phyloP scores from a whole-genome alignment of 2,329 filamentous ascomycete genomes.

The Aspergillus ustus region DNA sequence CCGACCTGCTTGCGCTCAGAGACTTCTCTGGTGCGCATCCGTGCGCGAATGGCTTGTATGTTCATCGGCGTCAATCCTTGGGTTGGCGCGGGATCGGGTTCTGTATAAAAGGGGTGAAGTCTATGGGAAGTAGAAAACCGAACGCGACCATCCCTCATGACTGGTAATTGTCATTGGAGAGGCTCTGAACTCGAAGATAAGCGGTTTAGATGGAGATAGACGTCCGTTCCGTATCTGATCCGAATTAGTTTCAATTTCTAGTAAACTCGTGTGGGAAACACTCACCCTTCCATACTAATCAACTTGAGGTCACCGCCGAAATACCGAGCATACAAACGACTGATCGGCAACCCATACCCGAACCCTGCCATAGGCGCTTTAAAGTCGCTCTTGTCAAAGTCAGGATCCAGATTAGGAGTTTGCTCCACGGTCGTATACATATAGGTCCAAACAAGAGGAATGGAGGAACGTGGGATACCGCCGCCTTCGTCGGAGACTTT shows the following conservation, averaged over 20 bases:
- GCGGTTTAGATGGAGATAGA: conserved; percentile 96
- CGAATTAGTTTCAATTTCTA: conserved; percentile 17
- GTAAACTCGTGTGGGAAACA: conserved; percentile 1
- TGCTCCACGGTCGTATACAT: conserved; percentile 99
- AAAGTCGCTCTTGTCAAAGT: conserved; percentile 99
- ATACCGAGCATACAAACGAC: conserved; percentile 90
- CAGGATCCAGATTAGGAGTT: conserved; percentile 91
- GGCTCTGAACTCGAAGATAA: conserved; percentile 95
- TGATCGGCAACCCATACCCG: conserved; percentile 96
- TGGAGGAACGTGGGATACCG: conserved; percentile 88
- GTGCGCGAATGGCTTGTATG: conserved; percentile 67
- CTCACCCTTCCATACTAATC: conserved; percentile 97
- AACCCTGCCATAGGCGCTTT: conserved; percentile 99
- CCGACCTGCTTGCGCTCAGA: conserved; percentile 89
- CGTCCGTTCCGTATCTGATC: conserved; percentile 89
- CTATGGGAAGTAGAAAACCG: conserved; percentile 47
- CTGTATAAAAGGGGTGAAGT: conserved; percentile 45
- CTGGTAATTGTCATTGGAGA: conserved; percentile 87
- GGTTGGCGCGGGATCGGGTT: conserved; percentile 42
- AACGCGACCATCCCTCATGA: conserved; percentile 75
- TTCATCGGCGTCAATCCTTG: conserved; percentile 59
- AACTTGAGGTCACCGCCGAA: conserved; percentile 97
- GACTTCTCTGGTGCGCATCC: conserved; percentile 73
- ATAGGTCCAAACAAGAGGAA: conserved; percentile 99
- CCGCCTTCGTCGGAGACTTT: conserved; percentile 97